Conservation (phyloP, 2,329 filamentous ascomycete species). For the Pezicula carpinea region DNA sequence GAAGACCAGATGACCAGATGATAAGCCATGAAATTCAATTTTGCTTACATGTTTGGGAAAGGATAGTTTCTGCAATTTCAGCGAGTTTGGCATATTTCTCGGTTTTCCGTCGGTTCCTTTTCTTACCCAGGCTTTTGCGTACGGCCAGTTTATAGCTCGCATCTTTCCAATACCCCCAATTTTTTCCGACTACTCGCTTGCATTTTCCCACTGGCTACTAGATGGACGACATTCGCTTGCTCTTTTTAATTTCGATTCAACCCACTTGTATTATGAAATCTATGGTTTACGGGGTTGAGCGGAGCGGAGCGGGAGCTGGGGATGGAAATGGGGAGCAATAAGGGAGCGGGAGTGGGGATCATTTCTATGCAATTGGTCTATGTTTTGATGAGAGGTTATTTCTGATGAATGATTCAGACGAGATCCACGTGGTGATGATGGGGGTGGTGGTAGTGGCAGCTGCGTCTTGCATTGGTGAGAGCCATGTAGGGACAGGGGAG, state of each 20-base stretch:
- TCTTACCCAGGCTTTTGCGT: no score
- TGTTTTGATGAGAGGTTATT: no score
- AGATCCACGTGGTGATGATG: no score
- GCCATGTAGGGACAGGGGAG: no score
- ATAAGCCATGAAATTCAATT: background rate
- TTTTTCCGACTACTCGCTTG: background rate
- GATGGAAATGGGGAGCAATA: no score
- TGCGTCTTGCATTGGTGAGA: no score
- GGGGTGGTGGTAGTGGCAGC: no score
- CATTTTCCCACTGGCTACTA: background rate
- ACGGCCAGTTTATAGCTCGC: background rate
- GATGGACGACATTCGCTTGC: background rate
- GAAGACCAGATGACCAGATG: slow-evolving; percentile 5
- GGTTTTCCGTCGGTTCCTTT: background rate
- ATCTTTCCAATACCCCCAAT: background rate
- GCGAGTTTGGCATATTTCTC: background rate
- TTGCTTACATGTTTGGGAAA: background rate
- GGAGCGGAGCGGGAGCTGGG: no score
- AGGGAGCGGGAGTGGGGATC: no score
- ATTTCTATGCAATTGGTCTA: no score
- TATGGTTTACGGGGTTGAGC: background rate
- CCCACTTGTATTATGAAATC: background rate
- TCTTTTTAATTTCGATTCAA: background rate
- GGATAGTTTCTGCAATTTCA: background rate
- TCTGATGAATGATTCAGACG: no score